Conservation (phyloP, 139 green algal species). For the Tetratostichococcus sp. region DNA sequence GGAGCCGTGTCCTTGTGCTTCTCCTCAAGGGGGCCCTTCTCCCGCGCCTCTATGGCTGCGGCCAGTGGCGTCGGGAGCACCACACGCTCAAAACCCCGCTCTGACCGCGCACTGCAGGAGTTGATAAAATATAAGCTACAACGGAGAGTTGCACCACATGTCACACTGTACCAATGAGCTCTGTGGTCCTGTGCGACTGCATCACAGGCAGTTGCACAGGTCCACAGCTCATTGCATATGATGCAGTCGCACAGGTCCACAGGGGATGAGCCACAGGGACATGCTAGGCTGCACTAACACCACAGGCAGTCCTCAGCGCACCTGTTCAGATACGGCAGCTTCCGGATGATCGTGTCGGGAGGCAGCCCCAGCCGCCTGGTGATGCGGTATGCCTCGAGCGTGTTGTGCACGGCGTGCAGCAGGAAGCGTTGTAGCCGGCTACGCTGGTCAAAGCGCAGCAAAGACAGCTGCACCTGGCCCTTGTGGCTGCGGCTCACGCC, state of each 20-base stretch:
- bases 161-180: too few species aligned
- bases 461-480: neutral
- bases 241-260: too few species aligned
- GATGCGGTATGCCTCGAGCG: neutral
- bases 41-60: too few species aligned
- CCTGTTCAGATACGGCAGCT: neutral
- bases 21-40: neutral
- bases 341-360: neutral
- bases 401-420: neutral
- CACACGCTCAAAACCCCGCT: neutral
- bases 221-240: too few species aligned
- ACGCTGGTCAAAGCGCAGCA: neutral
- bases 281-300: too few species aligned
- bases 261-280: too few species aligned
- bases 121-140: too few species aligned
- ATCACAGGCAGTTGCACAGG: too few species aligned
- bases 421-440: neutral
- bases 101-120: too few species aligned
- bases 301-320: too few species aligned
- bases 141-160: too few species aligned
- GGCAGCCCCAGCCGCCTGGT: neutral
- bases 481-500: neutral
- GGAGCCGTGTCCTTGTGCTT: neutral
- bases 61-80: neutral
- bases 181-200: too few species aligned